Evolutionary conservation across 2,329 filamentous ascomycete species (phyloP).

Genomic region (Clonostachys rosea): DNA sequence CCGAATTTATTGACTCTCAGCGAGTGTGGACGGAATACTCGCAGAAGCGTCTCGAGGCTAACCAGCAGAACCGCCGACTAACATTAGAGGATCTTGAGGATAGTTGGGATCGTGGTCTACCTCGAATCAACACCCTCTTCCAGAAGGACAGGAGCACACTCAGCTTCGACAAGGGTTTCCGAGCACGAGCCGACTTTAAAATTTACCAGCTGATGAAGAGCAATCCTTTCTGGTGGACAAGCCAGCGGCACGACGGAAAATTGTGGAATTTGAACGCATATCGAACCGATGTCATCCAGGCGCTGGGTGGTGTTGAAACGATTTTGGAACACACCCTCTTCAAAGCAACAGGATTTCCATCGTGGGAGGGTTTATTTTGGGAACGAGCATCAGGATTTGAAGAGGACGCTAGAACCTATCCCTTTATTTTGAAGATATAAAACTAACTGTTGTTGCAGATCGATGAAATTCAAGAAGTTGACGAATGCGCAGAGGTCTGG

Average conservation of each 20-base stretch:
- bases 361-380: conserved; percentile 97
- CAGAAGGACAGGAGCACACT: conserved; percentile 97
- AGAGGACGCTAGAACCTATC: background rate
- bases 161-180: conserved; percentile 98
- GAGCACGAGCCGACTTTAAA: conserved; percentile 93
- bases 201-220: conserved; percentile 98
- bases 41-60: conserved; percentile 93
- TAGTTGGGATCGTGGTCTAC: conserved; percentile 95
- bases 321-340: conserved; percentile 96
- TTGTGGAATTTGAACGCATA: conserved; percentile 97
- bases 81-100: conserved; percentile 96
- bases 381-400: conserved; percentile 60
- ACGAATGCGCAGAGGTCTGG: conserved; percentile 96
- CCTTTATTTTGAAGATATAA: conserved; percentile 4
- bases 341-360: conserved; percentile 94
- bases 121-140: conserved; percentile 97
- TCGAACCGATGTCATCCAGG: conserved; percentile 94
- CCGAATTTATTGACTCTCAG: conserved; percentile 98
- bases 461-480: conserved; percentile 98
- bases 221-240: conserved; percentile 99
- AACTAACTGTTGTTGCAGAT: background rate
- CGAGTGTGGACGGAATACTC: conserved; percentile 99
- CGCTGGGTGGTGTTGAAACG: conserved; percentile 92
- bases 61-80: conserved; percentile 91
- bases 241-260: conserved; percentile 93